These are phyloP conservation scores for Thielaviopsis ethacetica DNA, from an alignment of 2,329 filamentous ascomycete genomes.

Conservation along the genomic window DNA sequence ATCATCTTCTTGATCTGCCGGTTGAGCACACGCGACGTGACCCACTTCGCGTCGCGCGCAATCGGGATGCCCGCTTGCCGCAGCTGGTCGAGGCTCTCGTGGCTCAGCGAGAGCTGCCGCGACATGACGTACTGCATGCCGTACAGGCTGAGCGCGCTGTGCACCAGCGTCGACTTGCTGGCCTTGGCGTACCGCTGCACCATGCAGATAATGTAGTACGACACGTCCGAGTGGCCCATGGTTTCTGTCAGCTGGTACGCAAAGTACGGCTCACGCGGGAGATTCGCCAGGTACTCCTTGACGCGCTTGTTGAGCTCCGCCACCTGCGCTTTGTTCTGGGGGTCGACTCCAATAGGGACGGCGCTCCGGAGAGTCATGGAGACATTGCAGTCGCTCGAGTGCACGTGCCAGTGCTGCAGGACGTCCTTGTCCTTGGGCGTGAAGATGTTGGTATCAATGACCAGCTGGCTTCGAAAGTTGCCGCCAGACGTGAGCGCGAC, in stretches of 20 bases:
- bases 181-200: conserved; percentile 27
- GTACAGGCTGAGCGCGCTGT: conserved; percentile 36
- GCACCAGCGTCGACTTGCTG: conserved; percentile 31
- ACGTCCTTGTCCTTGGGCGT: conserved; percentile 30
- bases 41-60: conserved; percentile 16
- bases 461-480: conserved; percentile 27
- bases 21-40: conserved; percentile 37
- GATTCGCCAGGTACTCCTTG: conserved; percentile 32
- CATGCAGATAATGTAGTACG: conserved; percentile 29
- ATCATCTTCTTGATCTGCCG: conserved; percentile 40
- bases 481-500: conserved; percentile 33
- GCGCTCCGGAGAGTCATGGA: conserved; percentile 26
- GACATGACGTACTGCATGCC: conserved; percentile 41
- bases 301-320: conserved; percentile 30
- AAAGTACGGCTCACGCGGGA: conserved; percentile 31
- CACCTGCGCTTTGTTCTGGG: conserved; percentile 23
- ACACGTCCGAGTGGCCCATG: conserved; percentile 28
- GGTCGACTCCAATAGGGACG: conserved; percentile 34
- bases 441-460: conserved; percentile 36
- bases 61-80: conserved; percentile 14
- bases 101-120: conserved; percentile 30
- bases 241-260: conserved; percentile 34
- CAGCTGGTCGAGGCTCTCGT: conserved; percentile 27
- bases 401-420: conserved; percentile 34
- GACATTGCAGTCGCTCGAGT: conserved; percentile 21